These are phyloP conservation scores for Fagopyrum homotropicum DNA, from an alignment of 148 eudicot genomes.

Conservation along the genomic window DNA sequence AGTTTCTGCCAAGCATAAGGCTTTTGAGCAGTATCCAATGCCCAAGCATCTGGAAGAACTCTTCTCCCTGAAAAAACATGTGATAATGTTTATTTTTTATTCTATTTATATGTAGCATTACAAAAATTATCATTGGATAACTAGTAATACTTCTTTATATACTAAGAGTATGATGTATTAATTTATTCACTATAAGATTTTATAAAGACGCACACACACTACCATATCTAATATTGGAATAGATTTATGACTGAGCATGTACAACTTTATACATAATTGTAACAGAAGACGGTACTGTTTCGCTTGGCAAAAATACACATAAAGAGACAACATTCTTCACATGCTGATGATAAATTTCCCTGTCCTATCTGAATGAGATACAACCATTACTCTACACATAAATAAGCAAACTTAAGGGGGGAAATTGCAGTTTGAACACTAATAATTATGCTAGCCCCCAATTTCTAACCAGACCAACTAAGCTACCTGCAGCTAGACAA, in stretches of 20 bases:
- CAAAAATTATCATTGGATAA: background rate
- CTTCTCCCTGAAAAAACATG: conserved; percentile 58
- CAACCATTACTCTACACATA: background rate
- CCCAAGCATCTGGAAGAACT: conserved; percentile 92
- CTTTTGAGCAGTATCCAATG: conserved; percentile 93
- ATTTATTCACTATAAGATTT: background rate
- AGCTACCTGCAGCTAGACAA: background rate
- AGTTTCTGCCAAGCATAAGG: conserved; percentile 90
- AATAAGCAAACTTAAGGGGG: background rate
- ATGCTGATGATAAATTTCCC: too few species aligned
- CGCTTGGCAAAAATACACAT: background rate
- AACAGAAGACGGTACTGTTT: background rate
- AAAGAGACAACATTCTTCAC: background rate
- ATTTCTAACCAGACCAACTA: background rate
- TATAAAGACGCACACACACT: background rate
- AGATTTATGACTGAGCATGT: background rate
- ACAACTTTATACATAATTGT: background rate
- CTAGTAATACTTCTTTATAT: background rate
- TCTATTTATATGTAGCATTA: background rate
- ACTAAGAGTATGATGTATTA: background rate
- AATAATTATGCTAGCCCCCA: background rate
- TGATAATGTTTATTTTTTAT: background rate
- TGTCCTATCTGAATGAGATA: too few species aligned
- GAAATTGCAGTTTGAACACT: background rate
- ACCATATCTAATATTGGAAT: background rate